Base-by-base conservation (phyloP, 129 eudicot genomes). In the Chrysanthemum makinoi region DNA sequence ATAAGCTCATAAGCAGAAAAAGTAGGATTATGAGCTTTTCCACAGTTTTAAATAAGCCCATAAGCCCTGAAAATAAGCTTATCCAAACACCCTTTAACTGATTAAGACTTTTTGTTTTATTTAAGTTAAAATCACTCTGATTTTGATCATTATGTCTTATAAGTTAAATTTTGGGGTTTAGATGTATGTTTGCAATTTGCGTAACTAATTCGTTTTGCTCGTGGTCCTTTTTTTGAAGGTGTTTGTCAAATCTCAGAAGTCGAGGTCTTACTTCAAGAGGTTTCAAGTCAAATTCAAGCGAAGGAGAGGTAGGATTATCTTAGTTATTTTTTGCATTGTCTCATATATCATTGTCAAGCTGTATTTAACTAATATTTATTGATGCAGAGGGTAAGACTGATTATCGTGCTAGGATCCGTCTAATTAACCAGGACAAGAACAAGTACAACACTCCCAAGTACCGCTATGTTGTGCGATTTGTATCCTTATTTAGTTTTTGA, bases 241-340 rank as follows among this genome's bases (percentile, higher is more conserved):
- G 1, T 83, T 83, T 15, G 81, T 75, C 10, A 83, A 83, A 61
- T 65, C 84, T 20, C 77, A 80, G 33, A 83, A 83, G 82, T 47
- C 77, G 0, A 80, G 72, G 51, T 77, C 87, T 50, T 83, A 83
- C 75, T 80, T 72, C 60, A 83, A 83, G 84, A 48, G 87, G 69
- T 83, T 65, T 63, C 87, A 83, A 76, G 87, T 83, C 16, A 79
- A 80, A 76, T 83, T 77, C 75, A 83, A 80, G 78, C 69, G 87
- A 80, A 83, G 87, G 75, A 74, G 87, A 62, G 87, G 87, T 83
- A 72, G 14, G 72, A 28, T 4, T 30, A 28, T 39, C 19, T 74
- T 22, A 50, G 15, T 50, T 24, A 51, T 66, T 48, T 6, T 48
- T 51, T 44, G 0, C 7, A 16, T 13, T 10, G 19, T 58, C 7